Evolutionary conservation across 192 early-diverging fungal species (phyloP), one percentile per base, ranked within the genome.

Genomic region (Entomortierella parvispora): DNA sequence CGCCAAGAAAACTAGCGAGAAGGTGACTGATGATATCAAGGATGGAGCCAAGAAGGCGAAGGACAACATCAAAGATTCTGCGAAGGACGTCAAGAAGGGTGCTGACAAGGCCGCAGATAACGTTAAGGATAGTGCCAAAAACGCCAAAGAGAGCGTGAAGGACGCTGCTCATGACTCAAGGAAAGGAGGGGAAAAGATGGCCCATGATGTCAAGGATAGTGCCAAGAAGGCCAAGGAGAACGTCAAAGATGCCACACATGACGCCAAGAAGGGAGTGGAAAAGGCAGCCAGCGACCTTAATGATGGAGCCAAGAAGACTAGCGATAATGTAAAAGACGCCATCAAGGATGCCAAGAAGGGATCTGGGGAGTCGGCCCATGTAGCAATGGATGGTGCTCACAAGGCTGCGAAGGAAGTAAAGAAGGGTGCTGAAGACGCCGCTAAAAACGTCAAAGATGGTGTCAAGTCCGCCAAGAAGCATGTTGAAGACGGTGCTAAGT

Each of bases 101-200:
- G 62, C 50, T 14, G 62, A 64, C 25, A 43, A 54, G 6, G 29
- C 42, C 0, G 22, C 65, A 28, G 32, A 55, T 8, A 50, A 62
- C 34, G 46, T 58, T 65, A 67, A 76, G 46, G 52, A 62, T 2
- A 45, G 46, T n/a, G 45, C 58, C 32, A 59, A 66, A 34, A 18
- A 75, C 8, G 15, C 46, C 4, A 57, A 75, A 28, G 61, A 75
- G 26, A 6, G 54, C 17, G 42, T 10, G 0, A 42, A 65, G 32
- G 11, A 17, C 2, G 54, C 32, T 40, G 54, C 15, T 4, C 54
- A 37, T 12, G 57, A 43, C 22, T 17, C 42, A n/a, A 58, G 43
- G 42, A 33, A 58, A 7, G 25, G 26, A 17, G 54, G 18, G 14
- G 29, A 56, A 33, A 29, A 37, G 23, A 33, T 14, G 6, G 32